phyloP scores from a whole-genome alignment of 768 basidiomycete species.

The Psilocybe cubensis region DNA sequence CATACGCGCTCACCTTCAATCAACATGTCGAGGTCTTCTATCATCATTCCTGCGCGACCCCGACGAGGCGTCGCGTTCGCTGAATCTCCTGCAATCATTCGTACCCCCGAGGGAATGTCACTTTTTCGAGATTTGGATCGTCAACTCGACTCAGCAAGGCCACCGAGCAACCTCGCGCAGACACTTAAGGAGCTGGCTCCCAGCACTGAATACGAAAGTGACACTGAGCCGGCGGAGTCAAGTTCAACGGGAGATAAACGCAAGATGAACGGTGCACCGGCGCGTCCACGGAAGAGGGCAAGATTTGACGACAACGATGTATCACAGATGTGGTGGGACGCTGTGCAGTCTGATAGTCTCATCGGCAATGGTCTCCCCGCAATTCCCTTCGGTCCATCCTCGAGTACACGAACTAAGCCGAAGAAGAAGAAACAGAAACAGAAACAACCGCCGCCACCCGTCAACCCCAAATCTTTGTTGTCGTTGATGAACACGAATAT shows the following conservation, averaged over 20 bases:
- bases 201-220: conserved; percentile 37
- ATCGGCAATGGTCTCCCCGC: conserved; percentile 67
- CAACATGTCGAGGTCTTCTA: conserved; percentile 27
- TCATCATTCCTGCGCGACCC: conserved; percentile 22
- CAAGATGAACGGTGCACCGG: conserved; percentile 33
- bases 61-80: conserved; percentile 56
- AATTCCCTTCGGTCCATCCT: conserved; percentile 46
- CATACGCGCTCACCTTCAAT: conserved; percentile 43
- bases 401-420: conserved; percentile 12
- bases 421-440: conserved; percentile 13
- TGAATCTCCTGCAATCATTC: conserved; percentile 69
- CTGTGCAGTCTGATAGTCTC: conserved; percentile 62
- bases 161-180: conserved; percentile 25
- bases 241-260: conserved; percentile 1
- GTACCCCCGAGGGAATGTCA: conserved; percentile 77
- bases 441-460: conserved; percentile 7
- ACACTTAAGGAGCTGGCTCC: conserved; percentile 40
- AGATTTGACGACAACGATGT: conserved; percentile 52
- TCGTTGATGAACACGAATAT: conserved; percentile 78
- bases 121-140: conserved; percentile 63
- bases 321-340: conserved; percentile 76
- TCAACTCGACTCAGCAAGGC: conserved; percentile 39
- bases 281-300: conserved; percentile 65
- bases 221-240: conserved; percentile 19
- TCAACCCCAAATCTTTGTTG: conserved; percentile 57